Base-by-base conservation (phyloP, 1,284 basidiomycete species). In the Anthracocystis panici-leucophaei region DNA sequence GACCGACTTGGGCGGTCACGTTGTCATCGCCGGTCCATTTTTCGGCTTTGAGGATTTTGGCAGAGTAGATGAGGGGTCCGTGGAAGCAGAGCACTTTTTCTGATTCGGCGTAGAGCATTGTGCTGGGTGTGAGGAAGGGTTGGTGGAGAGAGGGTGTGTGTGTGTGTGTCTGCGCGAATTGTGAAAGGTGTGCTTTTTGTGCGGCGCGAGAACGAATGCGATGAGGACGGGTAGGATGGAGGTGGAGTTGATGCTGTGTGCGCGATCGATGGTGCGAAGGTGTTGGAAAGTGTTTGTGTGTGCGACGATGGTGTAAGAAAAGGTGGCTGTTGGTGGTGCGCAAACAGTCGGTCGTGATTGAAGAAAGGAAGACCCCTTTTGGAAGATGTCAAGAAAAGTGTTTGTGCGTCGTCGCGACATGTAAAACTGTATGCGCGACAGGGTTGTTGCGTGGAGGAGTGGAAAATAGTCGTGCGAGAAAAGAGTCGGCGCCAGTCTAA, bases 31-130 rank as follows among this genome's bases (percentile, higher is more conserved):
- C 91, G 62, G 91, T 90, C 88, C 91, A 92, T 54, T 88, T 90
- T 81, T 93, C 91, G 1, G 90, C 88, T 84, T 95, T 92, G 73
- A 97, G 89, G 16, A 99, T 89, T 88, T 97, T 97, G 35, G 95
- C 95, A 86, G 95, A 93, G 86, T 98, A 98, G 68, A 98, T 91
- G 44, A 97, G 89, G 4, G 94, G 94, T 0, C 94, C 94, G 83
- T 98, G 95, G 85, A 93, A 97, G 87, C 95, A 97, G 12, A 97
- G 88, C 6, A 95, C 93, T 78, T 91, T 91, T 86, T 97, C 95
- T 82, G 91, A 90, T 33, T 85, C 85, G 0, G 85, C 75, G 80
- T 88, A 90, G 3, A 77, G 77, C 79, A 83, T 84, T 11, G 38
- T 58, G 10, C 5, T 7, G 27, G 29, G 1, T 14, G 46, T 14